Conservation (phyloP, 2,329 filamentous ascomycete species). For the Torrubiellomyces zombiae region DNA sequence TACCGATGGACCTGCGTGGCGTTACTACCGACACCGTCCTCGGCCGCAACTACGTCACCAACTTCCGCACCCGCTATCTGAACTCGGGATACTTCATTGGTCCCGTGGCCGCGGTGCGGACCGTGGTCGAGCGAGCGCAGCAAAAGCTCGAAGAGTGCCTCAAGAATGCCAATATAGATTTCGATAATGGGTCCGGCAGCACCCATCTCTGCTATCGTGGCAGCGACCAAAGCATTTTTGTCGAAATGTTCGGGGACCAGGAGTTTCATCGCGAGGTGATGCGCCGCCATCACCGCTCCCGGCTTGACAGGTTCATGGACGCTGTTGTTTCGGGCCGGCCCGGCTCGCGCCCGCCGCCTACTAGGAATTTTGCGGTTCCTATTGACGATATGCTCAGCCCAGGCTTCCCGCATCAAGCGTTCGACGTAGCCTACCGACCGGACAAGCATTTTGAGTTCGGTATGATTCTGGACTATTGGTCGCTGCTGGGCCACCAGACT, state of each 20-base stretch:
- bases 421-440: slow-evolving; percentile 7
- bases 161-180: slow-evolving; percentile 2
- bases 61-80: slow-evolving; percentile 11
- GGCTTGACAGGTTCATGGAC: slow-evolving; percentile 8
- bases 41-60: slow-evolving; percentile 8
- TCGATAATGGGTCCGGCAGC: slow-evolving; percentile 6
- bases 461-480: slow-evolving; percentile 13
- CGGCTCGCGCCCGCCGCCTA: slow-evolving; percentile 7
- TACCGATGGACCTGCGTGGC: slow-evolving; percentile 9
- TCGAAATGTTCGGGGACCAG: slow-evolving; percentile 13
- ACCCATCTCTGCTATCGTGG: slow-evolving; percentile 8
- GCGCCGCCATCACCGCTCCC: slow-evolving; percentile 10
- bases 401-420: slow-evolving; percentile 9
- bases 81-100: slow-evolving; percentile 12
- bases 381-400: slow-evolving; percentile 10
- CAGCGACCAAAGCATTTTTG: slow-evolving; percentile 14
- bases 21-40: slow-evolving; percentile 6
- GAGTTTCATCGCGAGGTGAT: slow-evolving; percentile 14
- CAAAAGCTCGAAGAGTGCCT: slow-evolving; percentile 9
- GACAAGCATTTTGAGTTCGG: slow-evolving; percentile 10
- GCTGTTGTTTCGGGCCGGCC: slow-evolving; percentile 7
- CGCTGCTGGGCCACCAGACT: slow-evolving; percentile 10
- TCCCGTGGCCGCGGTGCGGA: slow-evolving; percentile 8
- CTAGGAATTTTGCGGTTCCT: slow-evolving; percentile 4
- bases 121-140: slow-evolving; percentile 9